Evolutionary conservation across 78 protist genomes (phyloP), one percentile per base, ranked within the genome.

Genomic region (Dictyostelium capitatum): DNA sequence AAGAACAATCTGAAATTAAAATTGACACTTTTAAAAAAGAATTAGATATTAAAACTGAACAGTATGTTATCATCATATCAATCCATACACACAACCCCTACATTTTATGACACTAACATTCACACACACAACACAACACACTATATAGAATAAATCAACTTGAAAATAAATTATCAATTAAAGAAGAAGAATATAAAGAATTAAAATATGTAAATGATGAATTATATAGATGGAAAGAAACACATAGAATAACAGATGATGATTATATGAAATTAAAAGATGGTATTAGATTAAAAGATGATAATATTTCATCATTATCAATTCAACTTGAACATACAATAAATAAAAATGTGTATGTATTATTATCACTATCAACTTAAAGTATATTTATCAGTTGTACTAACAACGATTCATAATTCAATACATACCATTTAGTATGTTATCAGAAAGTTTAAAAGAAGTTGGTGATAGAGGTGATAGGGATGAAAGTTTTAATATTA

Each of bases 381-480:
- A n/a, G n/a, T n/a, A 20, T 7, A 59, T 59, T 23, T 59, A 20
- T 20, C 11, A 51, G 10, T 8, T 4, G 10, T 14, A 51, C 15
- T 51, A 51, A 51, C 15, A 1, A 14, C 15, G 3, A 4, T 4
- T 51, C 43, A 51, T 14, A 1, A 51, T 51, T 51, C n/a, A 51
- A 4, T n/a, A 23, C 6, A 23, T 7, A 59, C 30, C n/a, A n/a
- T n/a, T 23, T 46, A 83, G 92, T 10, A 73, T 75, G 78, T 50
- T 85, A 47, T 62, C 92, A 75, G 92, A 85, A n/a, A 85, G 92
- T 77, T 54, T 85, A 77, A 73, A 64, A 59, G 92, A 85, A 47
- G 72, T 75, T 75, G 64, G 92, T 20, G 92, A 85, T 23, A 85
- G 83, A 50, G 80, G 83, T 19, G 92, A 85, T 30, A 32, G 83